Evolutionary conservation across 1,284 basidiomycete genomes (phyloP).

Genomic region (Mycena citricolor): DNA sequence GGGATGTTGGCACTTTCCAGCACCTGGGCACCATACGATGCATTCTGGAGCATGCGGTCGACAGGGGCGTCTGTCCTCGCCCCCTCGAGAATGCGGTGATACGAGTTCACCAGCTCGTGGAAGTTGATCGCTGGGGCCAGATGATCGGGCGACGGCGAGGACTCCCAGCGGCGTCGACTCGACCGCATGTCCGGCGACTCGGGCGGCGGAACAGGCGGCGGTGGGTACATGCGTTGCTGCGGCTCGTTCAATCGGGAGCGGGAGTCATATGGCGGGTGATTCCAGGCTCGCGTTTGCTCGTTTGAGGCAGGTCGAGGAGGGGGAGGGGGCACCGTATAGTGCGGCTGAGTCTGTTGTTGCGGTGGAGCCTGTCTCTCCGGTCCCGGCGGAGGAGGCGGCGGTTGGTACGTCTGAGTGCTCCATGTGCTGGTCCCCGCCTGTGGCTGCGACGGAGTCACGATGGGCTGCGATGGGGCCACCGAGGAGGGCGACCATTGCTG

Average conservation of each 20-base stretch:
- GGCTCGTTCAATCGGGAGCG: conserved; percentile 14
- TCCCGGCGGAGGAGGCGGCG: no score
- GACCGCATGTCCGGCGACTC: conserved; percentile 12
- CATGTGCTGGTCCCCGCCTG: no score
- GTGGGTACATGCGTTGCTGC: conserved; percentile 11
- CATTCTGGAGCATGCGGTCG: conserved; percentile 42
- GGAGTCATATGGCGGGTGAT: conserved; percentile 14
- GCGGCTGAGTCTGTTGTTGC: conserved; percentile 9
- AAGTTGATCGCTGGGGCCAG: conserved; percentile 17
- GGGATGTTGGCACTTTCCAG: conserved; percentile 42
- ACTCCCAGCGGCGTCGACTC: no score
- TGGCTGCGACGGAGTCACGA: no score
- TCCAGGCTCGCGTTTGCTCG: conserved; percentile 11
- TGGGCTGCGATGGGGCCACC: conserved; percentile 6
- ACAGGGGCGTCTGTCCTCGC: conserved; percentile 24
- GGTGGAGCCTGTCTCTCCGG: no score
- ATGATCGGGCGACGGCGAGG: no score
- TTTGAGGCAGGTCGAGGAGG: conserved; percentile 12
- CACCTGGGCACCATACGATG: conserved; percentile 52
- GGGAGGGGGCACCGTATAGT: conserved; percentile 9
- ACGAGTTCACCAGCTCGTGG: conserved; percentile 19
- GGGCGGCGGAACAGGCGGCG: conserved; percentile 12
- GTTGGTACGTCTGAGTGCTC: conserved; percentile 17
- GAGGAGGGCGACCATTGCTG: conserved; percentile 20
- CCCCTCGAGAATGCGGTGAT: conserved; percentile 20